phyloP scores from a whole-genome alignment of 192 early-diverging fungal species.

The Podila epigama region DNA sequence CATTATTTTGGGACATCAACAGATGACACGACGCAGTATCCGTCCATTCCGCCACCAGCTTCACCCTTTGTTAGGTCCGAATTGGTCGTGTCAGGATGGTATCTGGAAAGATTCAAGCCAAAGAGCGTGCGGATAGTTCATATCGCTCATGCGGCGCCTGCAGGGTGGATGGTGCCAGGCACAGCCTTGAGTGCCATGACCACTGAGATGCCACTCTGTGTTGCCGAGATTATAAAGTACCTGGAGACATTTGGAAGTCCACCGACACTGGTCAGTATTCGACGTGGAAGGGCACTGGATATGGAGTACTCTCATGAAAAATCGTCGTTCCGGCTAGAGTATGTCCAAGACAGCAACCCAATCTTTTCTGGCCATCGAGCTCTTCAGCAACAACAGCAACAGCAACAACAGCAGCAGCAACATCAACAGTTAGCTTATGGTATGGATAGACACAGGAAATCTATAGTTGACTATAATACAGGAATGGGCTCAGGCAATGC shows the following conservation, averaged over 20 bases:
- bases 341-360: constrained; percentile 43
- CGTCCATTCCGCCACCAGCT: constrained; percentile 35
- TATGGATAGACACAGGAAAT: constrained; percentile 15
- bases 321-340: constrained; percentile 30
- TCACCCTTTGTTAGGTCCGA: constrained; percentile 45
- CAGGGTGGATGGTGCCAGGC: constrained; percentile 53
- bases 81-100: constrained; percentile 40
- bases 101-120: constrained; percentile 30
- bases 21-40: constrained; percentile 33
- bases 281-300: constrained; percentile 33
- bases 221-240: constrained; percentile 45
- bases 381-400: constrained; percentile 22
- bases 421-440: background rate
- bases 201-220: constrained; percentile 41
- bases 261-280: constrained; percentile 43
- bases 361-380: constrained; percentile 42
- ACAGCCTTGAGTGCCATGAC: constrained; percentile 37
- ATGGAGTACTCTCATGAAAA: constrained; percentile 38
- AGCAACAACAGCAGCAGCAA: constrained; percentile 14
- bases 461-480: constrained; percentile 8
- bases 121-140: constrained; percentile 44
- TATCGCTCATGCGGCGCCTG: constrained; percentile 41
- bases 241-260: constrained; percentile 37
- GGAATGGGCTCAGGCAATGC: background rate
- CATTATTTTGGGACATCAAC: constrained; percentile 47